Conservation (phyloP, 2,329 filamentous ascomycete species). For the Sporothrix mexicana region DNA sequence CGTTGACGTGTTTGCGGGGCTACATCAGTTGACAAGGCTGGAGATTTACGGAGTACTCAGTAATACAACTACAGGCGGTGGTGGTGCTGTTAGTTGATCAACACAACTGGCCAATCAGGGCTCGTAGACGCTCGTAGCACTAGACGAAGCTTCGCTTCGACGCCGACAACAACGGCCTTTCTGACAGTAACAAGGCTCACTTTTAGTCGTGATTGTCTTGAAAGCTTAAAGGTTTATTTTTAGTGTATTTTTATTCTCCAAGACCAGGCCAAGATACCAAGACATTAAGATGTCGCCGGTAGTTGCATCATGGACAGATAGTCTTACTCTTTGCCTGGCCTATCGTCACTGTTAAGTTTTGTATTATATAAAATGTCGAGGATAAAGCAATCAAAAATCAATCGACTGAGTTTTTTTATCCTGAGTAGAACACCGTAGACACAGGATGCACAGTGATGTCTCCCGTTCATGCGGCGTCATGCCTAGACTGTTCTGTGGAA, state of each 20-base stretch:
- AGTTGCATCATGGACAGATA: not conserved
- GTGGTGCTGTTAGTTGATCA: not conserved
- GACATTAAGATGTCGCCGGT: not conserved
- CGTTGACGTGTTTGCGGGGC: constrained; percentile 6
- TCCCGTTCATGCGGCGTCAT: constrained; percentile 6
- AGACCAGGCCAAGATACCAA: no score
- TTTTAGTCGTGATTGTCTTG: no score
- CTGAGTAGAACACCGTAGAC: no score
- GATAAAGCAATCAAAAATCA: no score
- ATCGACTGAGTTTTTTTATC: no score
- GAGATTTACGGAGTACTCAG: not conserved
- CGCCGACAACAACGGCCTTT: not conserved
- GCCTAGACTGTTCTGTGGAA: not conserved
- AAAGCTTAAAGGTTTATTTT: no score
- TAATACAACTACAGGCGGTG: not conserved
- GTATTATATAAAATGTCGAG: no score
- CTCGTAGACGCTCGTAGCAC: not conserved
- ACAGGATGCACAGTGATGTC: not conserved
- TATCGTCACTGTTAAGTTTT: no score
- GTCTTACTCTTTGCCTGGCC: no score
- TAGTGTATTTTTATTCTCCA: no score
- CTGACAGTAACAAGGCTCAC: no score
- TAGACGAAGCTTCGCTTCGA: not conserved
- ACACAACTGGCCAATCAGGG: not conserved
- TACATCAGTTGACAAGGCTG: not conserved